Conservation (phyloP, 768 basidiomycete species). For the Boletus reticulatus region DNA sequence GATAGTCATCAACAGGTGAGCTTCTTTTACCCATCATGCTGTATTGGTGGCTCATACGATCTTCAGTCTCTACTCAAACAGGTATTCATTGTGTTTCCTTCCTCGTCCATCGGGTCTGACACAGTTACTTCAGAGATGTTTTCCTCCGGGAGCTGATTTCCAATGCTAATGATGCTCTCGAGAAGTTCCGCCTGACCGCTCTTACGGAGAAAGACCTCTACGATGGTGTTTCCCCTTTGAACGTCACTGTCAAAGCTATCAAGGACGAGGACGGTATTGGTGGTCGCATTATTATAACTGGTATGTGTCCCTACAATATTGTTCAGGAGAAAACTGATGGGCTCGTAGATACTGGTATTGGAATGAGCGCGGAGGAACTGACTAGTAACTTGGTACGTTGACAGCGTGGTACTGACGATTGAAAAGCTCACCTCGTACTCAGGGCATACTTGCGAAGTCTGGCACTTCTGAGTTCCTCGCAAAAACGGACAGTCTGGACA, state of each 20-base stretch:
- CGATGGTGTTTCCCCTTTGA: slow-evolving; percentile 70
- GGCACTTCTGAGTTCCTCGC: slow-evolving; percentile 94
- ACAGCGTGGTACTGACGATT: background rate
- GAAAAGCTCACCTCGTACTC: slow-evolving; percentile 1
- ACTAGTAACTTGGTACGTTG: slow-evolving; percentile 61
- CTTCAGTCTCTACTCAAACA: slow-evolving; percentile 77
- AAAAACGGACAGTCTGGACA: slow-evolving; percentile 61
- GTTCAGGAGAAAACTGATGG: slow-evolving; percentile 1
- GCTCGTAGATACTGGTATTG: slow-evolving; percentile 84
- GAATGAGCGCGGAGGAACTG: slow-evolving; percentile 93
- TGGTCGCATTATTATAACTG: slow-evolving; percentile 74
- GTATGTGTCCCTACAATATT: slow-evolving; percentile 36
- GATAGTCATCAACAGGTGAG: slow-evolving; percentile 87
- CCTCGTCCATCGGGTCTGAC: slow-evolving; percentile 1
- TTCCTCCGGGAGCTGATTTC: slow-evolving; percentile 90
- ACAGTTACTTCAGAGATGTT: slow-evolving; percentile 53
- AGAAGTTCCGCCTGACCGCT: slow-evolving; percentile 85
- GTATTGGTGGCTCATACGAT: slow-evolving; percentile 8
- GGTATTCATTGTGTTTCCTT: slow-evolving; percentile 37
- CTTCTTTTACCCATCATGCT: background rate
- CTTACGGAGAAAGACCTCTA: slow-evolving; percentile 74
- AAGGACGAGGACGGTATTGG: slow-evolving; percentile 64
- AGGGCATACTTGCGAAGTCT: slow-evolving; percentile 94
- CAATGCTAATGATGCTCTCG: slow-evolving; percentile 95
- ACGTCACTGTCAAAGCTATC: slow-evolving; percentile 84